Evolutionary conservation across 1,139 yeast species (phyloP).

Genomic region (Geotrichum europaeum): DNA sequence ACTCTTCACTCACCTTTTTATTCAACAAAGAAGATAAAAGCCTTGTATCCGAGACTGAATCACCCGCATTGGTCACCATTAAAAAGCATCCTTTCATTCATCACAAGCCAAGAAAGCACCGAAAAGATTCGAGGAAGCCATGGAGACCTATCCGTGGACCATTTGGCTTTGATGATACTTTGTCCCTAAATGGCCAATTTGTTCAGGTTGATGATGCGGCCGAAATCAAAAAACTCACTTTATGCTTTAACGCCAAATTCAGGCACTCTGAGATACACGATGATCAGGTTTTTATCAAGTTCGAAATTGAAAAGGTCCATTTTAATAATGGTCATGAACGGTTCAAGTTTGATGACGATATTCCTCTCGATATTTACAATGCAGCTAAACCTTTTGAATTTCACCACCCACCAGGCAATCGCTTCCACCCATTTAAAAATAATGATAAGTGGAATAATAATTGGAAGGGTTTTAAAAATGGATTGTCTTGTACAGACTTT

Average conservation of each 20-base stretch:
- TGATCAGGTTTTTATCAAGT: constrained; percentile 52
- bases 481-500: not conserved
- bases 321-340: constrained; percentile 78
- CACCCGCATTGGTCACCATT: constrained; percentile 50
- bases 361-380: constrained; percentile 53
- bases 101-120: constrained; percentile 26
- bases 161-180: constrained; percentile 43
- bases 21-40: constrained; percentile 60
- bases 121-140: not conserved
- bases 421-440: not conserved
- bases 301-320: constrained; percentile 52
- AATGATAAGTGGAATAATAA: not conserved
- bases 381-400: constrained; percentile 30
- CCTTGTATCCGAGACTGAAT: constrained; percentile 50
- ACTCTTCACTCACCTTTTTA: constrained; percentile 62
- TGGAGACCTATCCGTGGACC: not conserved
- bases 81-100: constrained; percentile 48
- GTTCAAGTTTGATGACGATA: constrained; percentile 62
- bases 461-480: not conserved
- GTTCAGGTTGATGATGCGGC: constrained; percentile 35
- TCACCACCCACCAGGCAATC: not conserved
- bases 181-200: constrained; percentile 51
- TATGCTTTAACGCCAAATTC: constrained; percentile 62
- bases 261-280: constrained; percentile 52
- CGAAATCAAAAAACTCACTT: constrained; percentile 31